Evolutionary conservation across 2,329 filamentous ascomycete genomes (phyloP).

Genomic region (Anisogramma anomala): DNA sequence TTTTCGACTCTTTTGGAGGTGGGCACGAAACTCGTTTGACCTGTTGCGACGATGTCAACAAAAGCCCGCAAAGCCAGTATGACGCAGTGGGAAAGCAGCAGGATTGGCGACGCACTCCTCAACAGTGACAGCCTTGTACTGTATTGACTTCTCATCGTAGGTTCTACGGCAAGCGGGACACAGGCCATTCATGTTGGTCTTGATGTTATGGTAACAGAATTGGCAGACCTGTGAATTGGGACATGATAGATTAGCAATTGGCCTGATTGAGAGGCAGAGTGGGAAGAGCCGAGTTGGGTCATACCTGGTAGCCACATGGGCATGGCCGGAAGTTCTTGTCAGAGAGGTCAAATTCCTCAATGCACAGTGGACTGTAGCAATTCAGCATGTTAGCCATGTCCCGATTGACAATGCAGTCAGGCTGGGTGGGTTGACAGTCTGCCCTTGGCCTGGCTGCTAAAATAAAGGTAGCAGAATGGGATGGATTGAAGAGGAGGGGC

Average conservation of each 20-base stretch:
- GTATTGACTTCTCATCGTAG: constrained; percentile 93
- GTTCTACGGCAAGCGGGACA: constrained; percentile 94
- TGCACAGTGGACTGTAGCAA: constrained; percentile 89
- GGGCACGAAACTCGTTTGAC: constrained; percentile 62
- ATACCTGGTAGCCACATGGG: constrained; percentile 94
- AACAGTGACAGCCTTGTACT: constrained; percentile 87
- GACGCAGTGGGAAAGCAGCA: not conserved
- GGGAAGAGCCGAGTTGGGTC: constrained; percentile 16
- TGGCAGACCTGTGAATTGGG: constrained; percentile 75
- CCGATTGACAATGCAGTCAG: too few species aligned
- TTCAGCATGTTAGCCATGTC: too few species aligned
- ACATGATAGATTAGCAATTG: constrained; percentile 13
- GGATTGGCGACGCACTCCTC: constrained; percentile 70
- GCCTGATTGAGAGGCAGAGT: constrained; percentile 12
- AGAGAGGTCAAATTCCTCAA: constrained; percentile 96
- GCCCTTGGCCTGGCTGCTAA: too few species aligned
- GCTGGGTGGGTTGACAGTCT: too few species aligned
- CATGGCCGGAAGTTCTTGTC: constrained; percentile 96
- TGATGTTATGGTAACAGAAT: constrained; percentile 99
- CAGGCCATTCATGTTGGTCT: constrained; percentile 92
- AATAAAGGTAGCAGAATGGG: too few species aligned
- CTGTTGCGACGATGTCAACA: constrained; percentile 30
- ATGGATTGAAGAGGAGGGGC: too few species aligned
- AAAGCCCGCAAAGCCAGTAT: constrained; percentile 7
- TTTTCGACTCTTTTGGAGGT: constrained; percentile 83